Evolutionary conservation across 2,329 filamentous ascomycete species (phyloP).

Genomic region (Epichloe baconii): DNA sequence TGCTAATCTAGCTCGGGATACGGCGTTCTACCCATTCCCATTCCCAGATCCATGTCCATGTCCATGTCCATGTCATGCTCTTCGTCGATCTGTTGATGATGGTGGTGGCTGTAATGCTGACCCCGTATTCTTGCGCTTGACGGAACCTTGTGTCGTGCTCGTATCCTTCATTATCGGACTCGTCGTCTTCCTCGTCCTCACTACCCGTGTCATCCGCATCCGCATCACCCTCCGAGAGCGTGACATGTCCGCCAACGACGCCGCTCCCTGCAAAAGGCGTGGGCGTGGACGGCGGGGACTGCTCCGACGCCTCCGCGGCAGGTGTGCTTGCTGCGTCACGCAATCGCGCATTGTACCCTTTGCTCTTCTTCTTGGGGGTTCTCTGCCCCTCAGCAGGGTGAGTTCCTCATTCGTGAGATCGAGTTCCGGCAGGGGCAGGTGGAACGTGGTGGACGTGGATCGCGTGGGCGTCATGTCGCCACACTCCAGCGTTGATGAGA

Average conservation of each 20-base stretch:
- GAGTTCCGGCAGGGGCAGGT: constrained; percentile 22
- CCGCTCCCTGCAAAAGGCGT: neutral
- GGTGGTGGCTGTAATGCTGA: constrained; percentile 1
- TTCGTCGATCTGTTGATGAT: constrained; percentile 8
- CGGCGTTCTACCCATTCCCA: constrained; percentile 2
- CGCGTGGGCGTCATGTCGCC: constrained; percentile 22
- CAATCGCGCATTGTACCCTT: constrained; percentile 22
- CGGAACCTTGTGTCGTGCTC: constrained; percentile 14
- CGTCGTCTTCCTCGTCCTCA: constrained; percentile 14
- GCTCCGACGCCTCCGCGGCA: constrained; percentile 8
- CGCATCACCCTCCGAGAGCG: constrained; percentile 9
- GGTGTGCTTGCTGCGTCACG: constrained; percentile 12
- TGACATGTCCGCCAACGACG: constrained; percentile 5
- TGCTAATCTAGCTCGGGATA: constrained; percentile 10
- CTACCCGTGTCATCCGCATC: constrained; percentile 12
- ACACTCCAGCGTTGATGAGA: constrained; percentile 20
- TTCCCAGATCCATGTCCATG: neutral
- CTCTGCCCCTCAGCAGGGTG: constrained; percentile 19
- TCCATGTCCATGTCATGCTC: constrained; percentile 2
- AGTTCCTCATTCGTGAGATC: constrained; percentile 23
- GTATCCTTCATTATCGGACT: constrained; percentile 14
- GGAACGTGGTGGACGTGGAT: constrained; percentile 18
- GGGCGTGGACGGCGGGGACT: constrained; percentile 4
- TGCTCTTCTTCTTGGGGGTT: constrained; percentile 25
- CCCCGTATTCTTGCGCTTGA: neutral